These are phyloP conservation scores for Dryas alaskensis DNA, from an alignment of 306 rosid genomes.

Conservation along the genomic window DNA sequence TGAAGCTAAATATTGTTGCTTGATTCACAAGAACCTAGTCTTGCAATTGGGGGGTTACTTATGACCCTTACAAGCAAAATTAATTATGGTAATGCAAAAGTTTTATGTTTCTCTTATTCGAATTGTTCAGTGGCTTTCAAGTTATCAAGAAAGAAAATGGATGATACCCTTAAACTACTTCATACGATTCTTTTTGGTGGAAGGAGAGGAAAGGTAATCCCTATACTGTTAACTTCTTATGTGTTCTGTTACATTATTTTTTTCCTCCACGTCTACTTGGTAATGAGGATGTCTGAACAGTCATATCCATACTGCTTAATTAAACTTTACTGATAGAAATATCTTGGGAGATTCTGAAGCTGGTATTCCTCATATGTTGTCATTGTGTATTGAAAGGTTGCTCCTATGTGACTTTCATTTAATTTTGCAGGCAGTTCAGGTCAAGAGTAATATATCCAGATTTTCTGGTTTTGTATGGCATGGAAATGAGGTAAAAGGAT, in stretches of 20 bases:
- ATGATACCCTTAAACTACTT: constrained; percentile 78
- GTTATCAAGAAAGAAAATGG: constrained; percentile 77
- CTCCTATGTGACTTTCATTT: constrained; percentile 11
- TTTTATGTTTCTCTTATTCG: constrained; percentile 5
- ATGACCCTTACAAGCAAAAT: background rate
- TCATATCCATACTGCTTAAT: background rate
- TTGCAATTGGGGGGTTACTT: background rate
- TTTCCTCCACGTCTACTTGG: constrained; percentile 10
- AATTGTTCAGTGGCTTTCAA: constrained; percentile 66
- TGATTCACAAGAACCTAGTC: background rate
- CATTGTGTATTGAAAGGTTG: constrained; percentile 14
- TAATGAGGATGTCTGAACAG: background rate
- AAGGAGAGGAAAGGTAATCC: constrained; percentile 90
- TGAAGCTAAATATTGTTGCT: background rate
- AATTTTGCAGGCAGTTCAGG: constrained; percentile 68
- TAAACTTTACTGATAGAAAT: background rate
- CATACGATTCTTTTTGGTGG: constrained; percentile 94
- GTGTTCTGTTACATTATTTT: constrained; percentile 12
- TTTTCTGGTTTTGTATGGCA: constrained; percentile 99
- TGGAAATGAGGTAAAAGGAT: constrained; percentile 65
- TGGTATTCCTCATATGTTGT: constrained; percentile 7
- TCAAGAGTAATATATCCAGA: constrained; percentile 84
- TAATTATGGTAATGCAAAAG: background rate
- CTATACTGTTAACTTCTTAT: constrained; percentile 19
- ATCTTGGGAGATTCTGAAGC: background rate